Percentiles rank a stretch among this genome's conserved stretches.
Evolutionary conservation across 1,284 basidiomycete species (phyloP).

Genomic region (Pseudozyma flocculosa): DNA sequence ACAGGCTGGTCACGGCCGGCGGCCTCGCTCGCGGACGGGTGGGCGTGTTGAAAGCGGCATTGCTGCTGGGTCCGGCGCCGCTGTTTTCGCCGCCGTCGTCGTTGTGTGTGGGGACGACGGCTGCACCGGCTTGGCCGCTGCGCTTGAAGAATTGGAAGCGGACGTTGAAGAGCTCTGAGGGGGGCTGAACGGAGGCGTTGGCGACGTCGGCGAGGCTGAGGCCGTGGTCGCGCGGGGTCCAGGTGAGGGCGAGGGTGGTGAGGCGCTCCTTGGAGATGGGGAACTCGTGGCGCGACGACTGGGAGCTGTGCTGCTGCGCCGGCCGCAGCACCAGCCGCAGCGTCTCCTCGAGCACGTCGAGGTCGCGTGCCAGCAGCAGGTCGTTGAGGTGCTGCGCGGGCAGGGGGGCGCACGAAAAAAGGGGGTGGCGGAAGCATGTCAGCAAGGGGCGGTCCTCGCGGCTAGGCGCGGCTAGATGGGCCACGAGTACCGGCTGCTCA

Average conservation of each 20-base stretch:
- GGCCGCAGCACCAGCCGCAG: slow-evolving; percentile 86
- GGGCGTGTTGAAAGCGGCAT: slow-evolving; percentile 18
- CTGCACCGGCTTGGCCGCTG: slow-evolving; percentile 11
- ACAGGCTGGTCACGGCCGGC: slow-evolving; percentile 12
- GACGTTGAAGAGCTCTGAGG: slow-evolving; percentile 56
- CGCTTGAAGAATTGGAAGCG: slow-evolving; percentile 61
- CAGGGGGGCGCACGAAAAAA: slow-evolving; percentile 20
- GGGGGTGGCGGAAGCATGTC: background rate
- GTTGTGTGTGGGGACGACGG: slow-evolving; percentile 10
- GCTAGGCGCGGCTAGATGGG: no score
- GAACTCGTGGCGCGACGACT: slow-evolving; percentile 42
- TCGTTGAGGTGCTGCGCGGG: slow-evolving; percentile 76
- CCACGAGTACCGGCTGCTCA: slow-evolving; percentile 61
- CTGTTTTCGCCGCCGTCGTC: slow-evolving; percentile 8
- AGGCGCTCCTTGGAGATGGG: slow-evolving; percentile 45
- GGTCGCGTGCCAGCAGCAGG: slow-evolving; percentile 81
- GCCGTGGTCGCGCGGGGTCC: slow-evolving; percentile 54
- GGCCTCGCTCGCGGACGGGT: slow-evolving; percentile 21
- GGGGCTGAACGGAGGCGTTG: slow-evolving; percentile 43
- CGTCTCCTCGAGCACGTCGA: slow-evolving; percentile 81
- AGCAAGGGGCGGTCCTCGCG: no score
- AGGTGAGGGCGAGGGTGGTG: slow-evolving; percentile 48
- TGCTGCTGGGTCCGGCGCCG: slow-evolving; percentile 4
- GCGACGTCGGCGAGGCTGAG: slow-evolving; percentile 60
- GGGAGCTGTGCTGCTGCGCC: slow-evolving; percentile 82